These are phyloP conservation scores for Seiridium cupressi DNA, from an alignment of 2,329 filamentous ascomycete species.

Conservation along the genomic window DNA sequence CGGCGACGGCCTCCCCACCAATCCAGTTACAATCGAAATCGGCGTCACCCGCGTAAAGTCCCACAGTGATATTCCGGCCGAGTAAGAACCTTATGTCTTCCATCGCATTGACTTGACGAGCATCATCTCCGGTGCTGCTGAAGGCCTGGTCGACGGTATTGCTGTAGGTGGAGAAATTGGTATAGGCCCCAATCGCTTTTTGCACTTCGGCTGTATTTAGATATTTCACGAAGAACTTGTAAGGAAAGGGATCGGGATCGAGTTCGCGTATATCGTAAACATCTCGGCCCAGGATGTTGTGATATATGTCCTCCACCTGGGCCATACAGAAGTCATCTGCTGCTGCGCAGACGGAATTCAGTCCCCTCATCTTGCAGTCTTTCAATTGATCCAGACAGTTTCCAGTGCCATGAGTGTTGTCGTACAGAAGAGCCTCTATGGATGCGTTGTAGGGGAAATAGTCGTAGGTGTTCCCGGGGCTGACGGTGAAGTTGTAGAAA, in stretches of 20 bases:
- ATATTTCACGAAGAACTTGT: conserved; percentile 53
- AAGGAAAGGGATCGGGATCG: conserved; percentile 55
- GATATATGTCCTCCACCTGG: conserved; percentile 51
- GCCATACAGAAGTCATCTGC: conserved; percentile 56
- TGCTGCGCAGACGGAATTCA: conserved; percentile 47
- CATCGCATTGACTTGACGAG: conserved; percentile 22
- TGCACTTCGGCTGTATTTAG: conserved; percentile 55
- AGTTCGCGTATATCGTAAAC: conserved; percentile 61
- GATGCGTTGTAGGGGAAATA: conserved; percentile 49
- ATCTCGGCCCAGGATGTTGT: conserved; percentile 50
- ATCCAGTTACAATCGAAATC: conserved; percentile 33
- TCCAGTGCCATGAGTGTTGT: conserved; percentile 57
- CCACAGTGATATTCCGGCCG: conserved; percentile 19
- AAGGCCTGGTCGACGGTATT: conserved; percentile 48
- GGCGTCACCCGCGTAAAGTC: conserved; percentile 28
- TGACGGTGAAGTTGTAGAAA: conserved; percentile 57
- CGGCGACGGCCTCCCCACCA: conserved; percentile 22
- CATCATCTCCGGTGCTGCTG: conserved; percentile 53
- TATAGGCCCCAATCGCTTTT: conserved; percentile 56
- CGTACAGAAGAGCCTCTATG: conserved; percentile 50
- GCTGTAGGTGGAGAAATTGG: conserved; percentile 53
- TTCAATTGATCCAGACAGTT: conserved; percentile 59
- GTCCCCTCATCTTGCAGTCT: conserved; percentile 50
- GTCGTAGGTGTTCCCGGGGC: conserved; percentile 56
- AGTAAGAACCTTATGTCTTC: conserved; percentile 22